These are phyloP conservation scores for Pleurotus tuoliensis DNA, from an alignment of 768 basidiomycete genomes.

Conservation along the genomic window DNA sequence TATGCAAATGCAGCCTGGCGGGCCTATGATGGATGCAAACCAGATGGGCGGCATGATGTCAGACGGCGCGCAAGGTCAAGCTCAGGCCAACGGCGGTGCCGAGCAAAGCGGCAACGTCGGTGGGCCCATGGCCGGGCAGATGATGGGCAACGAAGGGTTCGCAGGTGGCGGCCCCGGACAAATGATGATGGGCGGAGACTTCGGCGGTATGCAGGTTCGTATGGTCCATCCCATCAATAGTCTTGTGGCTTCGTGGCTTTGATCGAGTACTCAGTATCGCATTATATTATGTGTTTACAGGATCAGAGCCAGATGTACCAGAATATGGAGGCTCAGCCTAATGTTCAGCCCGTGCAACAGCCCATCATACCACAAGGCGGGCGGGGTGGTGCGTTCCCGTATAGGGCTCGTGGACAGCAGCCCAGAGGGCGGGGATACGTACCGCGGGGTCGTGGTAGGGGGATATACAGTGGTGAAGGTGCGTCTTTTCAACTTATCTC, in stretches of 20 bases:
- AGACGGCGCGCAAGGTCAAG: conserved; percentile 29
- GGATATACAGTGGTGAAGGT: conserved; percentile 33
- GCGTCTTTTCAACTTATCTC: conserved; percentile 8
- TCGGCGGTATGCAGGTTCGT: conserved; percentile 64
- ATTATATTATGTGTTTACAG: conserved; percentile 27
- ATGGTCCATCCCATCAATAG: conserved; percentile 18
- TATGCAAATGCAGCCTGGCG: conserved; percentile 34
- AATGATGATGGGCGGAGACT: conserved; percentile 66
- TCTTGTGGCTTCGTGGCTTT: conserved; percentile 12
- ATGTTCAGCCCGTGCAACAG: conserved; percentile 38
- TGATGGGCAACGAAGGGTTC: conserved; percentile 42
- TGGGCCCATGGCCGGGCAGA: conserved; percentile 37
- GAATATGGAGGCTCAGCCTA: conserved; percentile 48
- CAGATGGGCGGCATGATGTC: conserved; percentile 32
- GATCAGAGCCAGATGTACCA: conserved; percentile 61
- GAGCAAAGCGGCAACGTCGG: conserved; percentile 15
- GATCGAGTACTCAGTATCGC: neutral
- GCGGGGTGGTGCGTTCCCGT: conserved; percentile 34
- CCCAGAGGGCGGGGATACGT: conserved; percentile 18
- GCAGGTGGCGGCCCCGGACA: conserved; percentile 35
- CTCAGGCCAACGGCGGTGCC: conserved; percentile 24
- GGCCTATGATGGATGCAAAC: conserved; percentile 48
- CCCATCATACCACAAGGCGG: conserved; percentile 18
- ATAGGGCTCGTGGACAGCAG: conserved; percentile 30
- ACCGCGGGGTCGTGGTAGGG: conserved; percentile 38